Evolutionary conservation across 345 rosid genomes (phyloP), one percentile per base, ranked within the genome.

Genomic region (Murraya paniculata): DNA sequence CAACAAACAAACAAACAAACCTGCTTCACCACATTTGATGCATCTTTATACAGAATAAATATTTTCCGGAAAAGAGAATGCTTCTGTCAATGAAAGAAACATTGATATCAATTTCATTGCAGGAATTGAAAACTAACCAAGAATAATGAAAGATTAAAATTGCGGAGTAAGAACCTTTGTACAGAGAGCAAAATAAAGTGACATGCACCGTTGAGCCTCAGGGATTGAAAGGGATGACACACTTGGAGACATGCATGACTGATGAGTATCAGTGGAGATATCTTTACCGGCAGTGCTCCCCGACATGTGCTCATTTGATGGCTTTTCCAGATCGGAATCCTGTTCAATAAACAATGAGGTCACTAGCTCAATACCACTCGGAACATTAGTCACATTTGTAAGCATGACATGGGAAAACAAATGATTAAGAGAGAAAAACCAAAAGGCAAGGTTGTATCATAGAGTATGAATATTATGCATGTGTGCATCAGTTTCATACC

Each of bases 121-220:
- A 71, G 24, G 58, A 71, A 24, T 11, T 56, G 58, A 53, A 56
- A 79, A 59, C 27, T 24, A 56, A 77, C 35, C 58, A 30, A 55
- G 71, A 58, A 60, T 31, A 9, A 77, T 59, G 55, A 61, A 65
- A 55, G 30, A 80, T 71, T 25, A 41, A 30, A 48, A 67, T 25
- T 64, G 66, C 59, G 72, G 45, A 79, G 66, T 27, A 79, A 69
- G 9, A 77, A 96, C 99, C 98, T 96, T 96, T 76, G 99, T 96
- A 85, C 99, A 96, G 57, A 96, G 88, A 56, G 98, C 98, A 90
- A 94, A 96, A 85, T 90, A 94, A 74, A 96, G 90, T 76, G 99
- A 90, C 92, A 92, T 81, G 90, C 93, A 89, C 77, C 88, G 92
- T 86, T 94, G 97, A 48, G 97, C 98, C 84, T 90, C 97, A 58